A percentile compares a stretch with the other conserved stretches of the same genome.
phyloP scores from a whole-genome alignment of 257 asterid genomes.

The Ophiorrhiza pumila region DNA sequence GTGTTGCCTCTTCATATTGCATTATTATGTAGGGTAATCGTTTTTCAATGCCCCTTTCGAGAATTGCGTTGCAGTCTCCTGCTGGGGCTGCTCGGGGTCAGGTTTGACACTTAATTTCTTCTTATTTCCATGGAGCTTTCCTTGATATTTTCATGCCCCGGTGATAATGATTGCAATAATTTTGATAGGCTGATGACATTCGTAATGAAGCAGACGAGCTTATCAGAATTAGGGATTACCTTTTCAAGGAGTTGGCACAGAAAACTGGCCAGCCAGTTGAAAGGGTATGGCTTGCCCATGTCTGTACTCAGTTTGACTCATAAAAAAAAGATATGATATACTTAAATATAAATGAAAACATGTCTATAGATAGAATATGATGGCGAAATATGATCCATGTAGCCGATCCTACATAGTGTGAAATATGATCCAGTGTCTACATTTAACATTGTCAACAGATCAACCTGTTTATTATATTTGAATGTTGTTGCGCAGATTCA shows the following conservation, averaged over 20 bases:
- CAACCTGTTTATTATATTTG: neutral
- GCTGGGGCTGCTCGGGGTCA: conserved; percentile 98
- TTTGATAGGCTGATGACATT: conserved; percentile 78
- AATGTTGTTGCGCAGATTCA: conserved; percentile 45
- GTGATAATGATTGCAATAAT: conserved; percentile 8
- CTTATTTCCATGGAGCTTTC: neutral
- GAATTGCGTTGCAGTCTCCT: conserved; percentile 70
- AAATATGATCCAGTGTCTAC: too few species aligned
- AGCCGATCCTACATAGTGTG: too few species aligned
- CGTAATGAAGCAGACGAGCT: conserved; percentile 85
- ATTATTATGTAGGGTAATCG: conserved; percentile 58
- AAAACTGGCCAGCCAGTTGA: conserved; percentile 83
- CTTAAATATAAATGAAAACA: too few species aligned
- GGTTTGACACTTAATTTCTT: conserved; percentile 39
- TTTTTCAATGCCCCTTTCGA: conserved; percentile 72
- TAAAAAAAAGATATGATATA: too few species aligned
- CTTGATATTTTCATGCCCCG: conserved; percentile 6
- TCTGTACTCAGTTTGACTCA: neutral
- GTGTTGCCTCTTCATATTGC: neutral
- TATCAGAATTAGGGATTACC: conserved; percentile 79
- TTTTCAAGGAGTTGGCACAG: conserved; percentile 79
- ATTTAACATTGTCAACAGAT: neutral
- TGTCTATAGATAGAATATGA: too few species aligned
- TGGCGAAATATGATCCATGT: too few species aligned
- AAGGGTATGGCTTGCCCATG: conserved; percentile 40